Evolutionary conservation across 768 basidiomycete species (phyloP).

Genomic region (Tephrocybe sp.): DNA sequence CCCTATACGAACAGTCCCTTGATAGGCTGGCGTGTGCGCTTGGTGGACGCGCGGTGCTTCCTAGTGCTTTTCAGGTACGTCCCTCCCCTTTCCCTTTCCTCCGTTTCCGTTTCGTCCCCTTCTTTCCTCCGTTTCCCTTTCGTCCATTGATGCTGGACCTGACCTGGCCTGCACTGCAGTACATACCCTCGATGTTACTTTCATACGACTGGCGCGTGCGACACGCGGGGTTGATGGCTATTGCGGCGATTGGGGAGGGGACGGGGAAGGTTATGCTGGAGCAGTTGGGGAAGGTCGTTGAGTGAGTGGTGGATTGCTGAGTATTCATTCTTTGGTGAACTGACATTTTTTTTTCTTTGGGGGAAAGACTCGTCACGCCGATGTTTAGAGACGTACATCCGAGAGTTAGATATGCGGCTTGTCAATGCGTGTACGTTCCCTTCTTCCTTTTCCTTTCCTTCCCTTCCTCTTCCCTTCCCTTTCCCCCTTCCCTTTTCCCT

Average conservation of each 20-base stretch:
- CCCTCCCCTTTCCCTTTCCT: not conserved
- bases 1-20: conserved; percentile 78
- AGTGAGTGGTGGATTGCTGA: conserved; percentile 38
- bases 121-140: not conserved
- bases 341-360: not conserved
- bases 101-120: too few species aligned
- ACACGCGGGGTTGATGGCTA: conserved; percentile 85
- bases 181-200: conserved; percentile 78
- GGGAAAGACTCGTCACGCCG: conserved; percentile 63
- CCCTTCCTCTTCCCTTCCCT: too few species aligned
- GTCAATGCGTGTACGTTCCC: conserved; percentile 73
- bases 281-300: conserved; percentile 77
- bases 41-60: conserved; percentile 72
- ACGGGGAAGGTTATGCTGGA: conserved; percentile 79
- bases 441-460: not conserved
- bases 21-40: conserved; percentile 81
- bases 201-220: conserved; percentile 82
- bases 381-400: conserved; percentile 81
- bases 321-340: not conserved
- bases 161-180: conserved; percentile 25
- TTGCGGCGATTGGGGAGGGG: conserved; percentile 83
- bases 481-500: too few species aligned
- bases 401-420: conserved; percentile 71
- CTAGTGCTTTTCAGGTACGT: conserved; percentile 66
- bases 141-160: too few species aligned